phyloP scores from a whole-genome alignment of 345 rosid species.

The Gossypium longicalyx region DNA sequence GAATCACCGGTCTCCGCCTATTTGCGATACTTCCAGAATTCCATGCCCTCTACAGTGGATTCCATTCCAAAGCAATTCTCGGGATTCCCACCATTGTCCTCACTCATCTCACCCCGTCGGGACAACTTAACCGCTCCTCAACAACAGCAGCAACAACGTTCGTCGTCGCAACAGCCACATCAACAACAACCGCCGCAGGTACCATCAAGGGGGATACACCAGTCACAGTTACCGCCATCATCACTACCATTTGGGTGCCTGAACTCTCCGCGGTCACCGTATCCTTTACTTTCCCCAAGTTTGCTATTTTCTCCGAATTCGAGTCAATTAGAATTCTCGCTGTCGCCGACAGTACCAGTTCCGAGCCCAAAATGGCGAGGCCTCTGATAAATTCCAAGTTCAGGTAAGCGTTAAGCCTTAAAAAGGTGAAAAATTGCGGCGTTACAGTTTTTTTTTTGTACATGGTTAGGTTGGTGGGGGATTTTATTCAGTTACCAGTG shows the following conservation, averaged over 20 bases:
- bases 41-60: constrained; percentile 38
- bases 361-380: constrained; percentile 68
- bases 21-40: constrained; percentile 66
- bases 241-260: constrained; percentile 67
- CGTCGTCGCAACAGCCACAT: constrained; percentile 19
- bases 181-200: constrained; percentile 20
- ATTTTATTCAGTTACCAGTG: constrained; percentile 21
- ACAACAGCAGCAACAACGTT: constrained; percentile 19
- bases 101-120: constrained; percentile 67
- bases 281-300: constrained; percentile 59
- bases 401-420: background rate
- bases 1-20: constrained; percentile 73
- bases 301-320: constrained; percentile 57
- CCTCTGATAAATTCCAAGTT: constrained; percentile 28
- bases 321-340: constrained; percentile 52
- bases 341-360: constrained; percentile 68
- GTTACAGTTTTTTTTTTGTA: constrained; percentile 19
- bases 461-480: constrained; percentile 18
- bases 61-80: constrained; percentile 45
- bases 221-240: constrained; percentile 41
- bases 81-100: constrained; percentile 64
- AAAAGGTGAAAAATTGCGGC: background rate
- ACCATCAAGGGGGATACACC: constrained; percentile 18
- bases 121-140: constrained; percentile 26
- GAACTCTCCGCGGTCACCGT: constrained; percentile 68